These are phyloP conservation scores for Corrigiola litoralis DNA, from an alignment of 179 eudicot genomes.

Conservation along the genomic window DNA sequence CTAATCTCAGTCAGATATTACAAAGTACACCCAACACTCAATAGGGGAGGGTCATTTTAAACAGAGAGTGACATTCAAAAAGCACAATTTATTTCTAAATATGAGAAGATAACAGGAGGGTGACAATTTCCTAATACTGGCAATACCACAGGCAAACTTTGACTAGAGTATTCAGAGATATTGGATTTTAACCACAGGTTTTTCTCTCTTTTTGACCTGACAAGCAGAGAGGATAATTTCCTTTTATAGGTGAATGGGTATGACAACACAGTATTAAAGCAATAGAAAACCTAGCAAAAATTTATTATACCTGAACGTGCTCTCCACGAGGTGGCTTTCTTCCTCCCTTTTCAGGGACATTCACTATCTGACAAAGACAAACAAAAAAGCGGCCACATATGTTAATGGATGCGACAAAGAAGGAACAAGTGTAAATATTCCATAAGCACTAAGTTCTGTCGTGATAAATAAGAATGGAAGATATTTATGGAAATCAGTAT, in stretches of 20 bases:
- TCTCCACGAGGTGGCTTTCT: conserved; percentile 92
- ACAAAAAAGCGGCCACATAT: neutral
- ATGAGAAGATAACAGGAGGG: neutral
- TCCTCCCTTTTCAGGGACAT: conserved; percentile 92
- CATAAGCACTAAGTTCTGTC: neutral
- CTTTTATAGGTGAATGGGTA: neutral
- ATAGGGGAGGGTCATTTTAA: neutral
- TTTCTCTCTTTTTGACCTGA: too few relatives aligned
- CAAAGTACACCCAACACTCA: neutral
- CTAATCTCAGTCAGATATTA: neutral
- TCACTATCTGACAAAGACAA: conserved; percentile 61
- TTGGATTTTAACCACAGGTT: too few relatives aligned
- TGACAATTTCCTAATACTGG: neutral
- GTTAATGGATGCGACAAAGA: neutral
- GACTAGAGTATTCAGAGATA: too few relatives aligned
- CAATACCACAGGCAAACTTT: neutral
- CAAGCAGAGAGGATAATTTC: too few relatives aligned
- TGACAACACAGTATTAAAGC: neutral
- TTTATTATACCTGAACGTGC: conserved; percentile 80
- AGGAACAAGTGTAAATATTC: neutral
- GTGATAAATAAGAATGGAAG: neutral
- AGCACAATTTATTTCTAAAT: neutral
- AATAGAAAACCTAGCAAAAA: neutral
- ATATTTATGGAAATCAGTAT: neutral
- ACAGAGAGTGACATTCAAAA: neutral